Percentiles rank a stretch among this genome's conserved stretches.
Evolutionary conservation across 169 alveolate genomes (phyloP).

Genomic region (Pseudocohnilembus persalinus): DNA sequence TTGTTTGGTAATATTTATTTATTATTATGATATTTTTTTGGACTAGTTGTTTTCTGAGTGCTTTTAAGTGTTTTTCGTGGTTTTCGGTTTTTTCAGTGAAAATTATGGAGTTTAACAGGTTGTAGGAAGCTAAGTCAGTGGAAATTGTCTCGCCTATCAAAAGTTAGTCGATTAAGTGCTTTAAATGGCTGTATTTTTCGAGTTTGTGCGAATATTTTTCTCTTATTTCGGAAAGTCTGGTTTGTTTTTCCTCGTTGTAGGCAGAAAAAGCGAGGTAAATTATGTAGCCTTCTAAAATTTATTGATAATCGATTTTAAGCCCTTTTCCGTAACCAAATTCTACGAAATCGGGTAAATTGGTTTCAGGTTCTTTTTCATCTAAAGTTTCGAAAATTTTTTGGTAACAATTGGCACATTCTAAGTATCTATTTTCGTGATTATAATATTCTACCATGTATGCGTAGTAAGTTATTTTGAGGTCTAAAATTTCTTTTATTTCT

Average conservation of each 20-base stretch:
- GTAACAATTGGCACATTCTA: slow-evolving; percentile 61
- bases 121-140: slow-evolving; percentile 16
- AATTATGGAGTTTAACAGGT: background rate
- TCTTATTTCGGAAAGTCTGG: slow-evolving; percentile 40
- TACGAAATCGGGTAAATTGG: background rate
- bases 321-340: background rate
- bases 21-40: slow-evolving; percentile 69
- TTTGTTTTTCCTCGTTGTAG: slow-evolving; percentile 56
- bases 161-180: slow-evolving; percentile 50
- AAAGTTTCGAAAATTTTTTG: slow-evolving; percentile 62
- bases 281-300: slow-evolving; percentile 56
- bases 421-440: slow-evolving; percentile 62
- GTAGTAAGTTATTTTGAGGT: slow-evolving; percentile 59
- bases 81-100: slow-evolving; percentile 38
- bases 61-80: slow-evolving; percentile 33
- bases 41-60: slow-evolving; percentile 61
- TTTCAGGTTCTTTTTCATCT: slow-evolving; percentile 26
- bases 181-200: slow-evolving; percentile 52
- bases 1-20: slow-evolving; percentile 57
- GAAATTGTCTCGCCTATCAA: slow-evolving; percentile 22
- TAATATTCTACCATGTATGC: slow-evolving; percentile 60
- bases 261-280: slow-evolving; percentile 57
- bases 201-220: slow-evolving; percentile 37
- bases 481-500: slow-evolving; percentile 63
- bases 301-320: background rate